Conservation (phyloP, 345 rosid species). For the Noccaea bulbosa region DNA sequence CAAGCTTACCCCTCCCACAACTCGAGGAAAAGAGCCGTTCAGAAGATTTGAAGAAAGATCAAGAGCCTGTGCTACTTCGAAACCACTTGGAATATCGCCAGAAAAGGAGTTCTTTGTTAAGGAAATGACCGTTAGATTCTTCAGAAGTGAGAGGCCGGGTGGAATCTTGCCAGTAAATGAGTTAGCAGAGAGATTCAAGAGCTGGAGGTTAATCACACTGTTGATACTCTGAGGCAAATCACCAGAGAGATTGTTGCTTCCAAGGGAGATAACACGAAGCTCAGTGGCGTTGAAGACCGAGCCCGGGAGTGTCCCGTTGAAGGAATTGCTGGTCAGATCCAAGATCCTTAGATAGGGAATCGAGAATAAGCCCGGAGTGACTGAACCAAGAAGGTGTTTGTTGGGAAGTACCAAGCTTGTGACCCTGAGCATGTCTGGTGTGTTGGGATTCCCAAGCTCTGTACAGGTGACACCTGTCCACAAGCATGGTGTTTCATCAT, state of each 20-base stretch:
- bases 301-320: constrained; percentile 66
- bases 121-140: constrained; percentile 69
- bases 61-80: constrained; percentile 54
- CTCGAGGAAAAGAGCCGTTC: constrained; percentile 64
- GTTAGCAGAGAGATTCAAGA: constrained; percentile 77
- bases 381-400: constrained; percentile 66
- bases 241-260: constrained; percentile 67
- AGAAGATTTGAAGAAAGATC: constrained; percentile 89
- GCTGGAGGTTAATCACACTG: constrained; percentile 50
- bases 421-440: constrained; percentile 64
- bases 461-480: constrained; percentile 76
- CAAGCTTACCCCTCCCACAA: constrained; percentile 61
- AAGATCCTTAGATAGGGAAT: constrained; percentile 57
- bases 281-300: constrained; percentile 60
- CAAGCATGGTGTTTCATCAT: constrained; percentile 66
- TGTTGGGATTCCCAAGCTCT: constrained; percentile 46
- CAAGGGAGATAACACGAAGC: constrained; percentile 57
- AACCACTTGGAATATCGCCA: constrained; percentile 62
- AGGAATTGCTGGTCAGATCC: constrained; percentile 71
- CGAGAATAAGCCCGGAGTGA: constrained; percentile 53
- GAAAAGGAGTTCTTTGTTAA: constrained; percentile 64
- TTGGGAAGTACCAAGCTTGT: constrained; percentile 61
- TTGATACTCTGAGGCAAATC: constrained; percentile 56
- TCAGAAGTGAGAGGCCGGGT: constrained; percentile 47
- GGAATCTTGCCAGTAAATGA: constrained; percentile 74